These are phyloP conservation scores for Haberlea rhodopensis DNA, from an alignment of 257 asterid species.

Conservation along the genomic window DNA sequence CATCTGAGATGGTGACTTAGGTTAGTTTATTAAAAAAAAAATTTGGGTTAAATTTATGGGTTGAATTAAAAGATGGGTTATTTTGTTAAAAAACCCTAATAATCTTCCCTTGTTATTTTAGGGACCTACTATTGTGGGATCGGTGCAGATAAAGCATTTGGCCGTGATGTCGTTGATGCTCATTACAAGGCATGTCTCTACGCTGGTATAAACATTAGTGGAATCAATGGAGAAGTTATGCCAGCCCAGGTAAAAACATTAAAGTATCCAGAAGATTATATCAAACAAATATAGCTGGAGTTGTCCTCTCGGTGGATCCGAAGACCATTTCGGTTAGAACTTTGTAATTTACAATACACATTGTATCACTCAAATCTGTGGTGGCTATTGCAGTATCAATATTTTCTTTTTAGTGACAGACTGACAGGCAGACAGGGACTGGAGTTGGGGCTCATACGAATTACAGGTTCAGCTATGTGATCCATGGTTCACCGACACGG, in stretches of 20 bases:
- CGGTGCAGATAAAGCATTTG: constrained; percentile 80
- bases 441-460: constrained; percentile 71
- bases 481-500: too few species aligned
- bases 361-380: neutral
- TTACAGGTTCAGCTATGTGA: constrained; percentile 39
- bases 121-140: constrained; percentile 87
- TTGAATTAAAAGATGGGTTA: too few species aligned
- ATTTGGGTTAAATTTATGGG: too few species aligned
- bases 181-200: constrained; percentile 78
- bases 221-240: constrained; percentile 82
- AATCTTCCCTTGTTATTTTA: constrained; percentile 21
- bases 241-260: constrained; percentile 60
- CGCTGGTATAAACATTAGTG: constrained; percentile 76
- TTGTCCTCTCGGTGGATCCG: constrained; percentile 65
- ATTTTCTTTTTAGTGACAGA: constrained; percentile 24
- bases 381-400: neutral
- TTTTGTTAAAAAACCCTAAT: too few species aligned
- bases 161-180: constrained; percentile 72
- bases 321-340: constrained; percentile 63
- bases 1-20: too few species aligned
- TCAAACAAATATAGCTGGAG: constrained; percentile 45
- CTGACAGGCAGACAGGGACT: constrained; percentile 70
- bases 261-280: neutral
- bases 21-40: too few species aligned
- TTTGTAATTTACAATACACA: neutral